These are phyloP conservation scores for Xerocomellus intermedius DNA, from an alignment of 768 basidiomycete species.

Conservation along the genomic window DNA sequence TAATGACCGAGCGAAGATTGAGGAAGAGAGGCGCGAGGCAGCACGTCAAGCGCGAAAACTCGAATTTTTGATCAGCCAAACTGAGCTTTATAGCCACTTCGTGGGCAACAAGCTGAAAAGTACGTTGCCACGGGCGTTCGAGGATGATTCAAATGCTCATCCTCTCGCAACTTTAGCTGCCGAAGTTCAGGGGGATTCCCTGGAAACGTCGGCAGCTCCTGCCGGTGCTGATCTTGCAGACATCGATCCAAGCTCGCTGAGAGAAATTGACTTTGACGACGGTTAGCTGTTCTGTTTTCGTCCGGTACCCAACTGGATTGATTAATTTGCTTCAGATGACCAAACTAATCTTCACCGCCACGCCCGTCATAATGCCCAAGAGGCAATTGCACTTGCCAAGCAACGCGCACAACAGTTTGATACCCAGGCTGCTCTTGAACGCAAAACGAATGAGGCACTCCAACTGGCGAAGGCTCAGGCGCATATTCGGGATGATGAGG, in stretches of 20 bases:
- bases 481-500: conserved; percentile 41
- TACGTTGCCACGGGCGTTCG: conserved; percentile 36
- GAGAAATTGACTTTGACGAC: conserved; percentile 88
- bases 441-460: conserved; percentile 77
- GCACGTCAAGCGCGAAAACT: conserved; percentile 93
- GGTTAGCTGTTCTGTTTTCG: conserved; percentile 47
- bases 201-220: conserved; percentile 43
- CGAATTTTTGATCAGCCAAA: conserved; percentile 98
- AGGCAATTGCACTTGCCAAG: conserved; percentile 76
- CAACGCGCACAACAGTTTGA: conserved; percentile 86
- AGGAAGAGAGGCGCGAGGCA: conserved; percentile 92
- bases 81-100: conserved; percentile 98
- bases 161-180: conserved; percentile 48
- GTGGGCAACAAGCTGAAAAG: conserved; percentile 95
- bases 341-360: conserved; percentile 81
- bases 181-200: conserved; percentile 67
- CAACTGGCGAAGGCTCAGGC: conserved; percentile 59
- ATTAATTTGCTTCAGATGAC: conserved; percentile 58
- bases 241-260: conserved; percentile 49
- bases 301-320: background rate
- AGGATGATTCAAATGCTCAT: conserved; percentile 17
- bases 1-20: conserved; percentile 78
- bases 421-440: conserved; percentile 71
- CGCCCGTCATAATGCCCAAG: conserved; percentile 86
- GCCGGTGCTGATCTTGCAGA: conserved; percentile 59